These are phyloP conservation scores for Chrysoporthe puriensis DNA, from an alignment of 2,329 filamentous ascomycete species.

Conservation along the genomic window DNA sequence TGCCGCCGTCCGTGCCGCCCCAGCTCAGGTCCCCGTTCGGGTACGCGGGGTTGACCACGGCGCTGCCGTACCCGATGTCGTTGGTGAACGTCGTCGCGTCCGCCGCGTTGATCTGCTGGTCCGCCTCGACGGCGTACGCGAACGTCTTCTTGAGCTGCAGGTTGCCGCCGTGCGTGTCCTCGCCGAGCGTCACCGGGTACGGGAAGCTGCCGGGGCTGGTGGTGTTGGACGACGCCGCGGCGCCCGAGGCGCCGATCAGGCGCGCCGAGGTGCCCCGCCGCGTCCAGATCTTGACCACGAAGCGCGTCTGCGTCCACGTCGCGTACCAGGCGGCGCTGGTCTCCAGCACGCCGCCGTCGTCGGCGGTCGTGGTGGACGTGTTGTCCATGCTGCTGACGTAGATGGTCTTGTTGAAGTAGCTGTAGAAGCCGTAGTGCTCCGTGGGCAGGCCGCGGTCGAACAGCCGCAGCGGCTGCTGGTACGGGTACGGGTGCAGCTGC, in stretches of 20 bases:
- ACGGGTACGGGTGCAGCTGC: conserved; percentile 69
- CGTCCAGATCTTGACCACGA: conserved; percentile 70
- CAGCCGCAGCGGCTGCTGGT: conserved; percentile 79
- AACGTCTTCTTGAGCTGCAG: conserved; percentile 56
- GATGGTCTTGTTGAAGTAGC: conserved; percentile 85
- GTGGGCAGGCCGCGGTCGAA: conserved; percentile 79
- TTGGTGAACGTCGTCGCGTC: conserved; percentile 52
- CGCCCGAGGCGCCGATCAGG: conserved; percentile 40
- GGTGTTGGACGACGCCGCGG: conserved; percentile 35
- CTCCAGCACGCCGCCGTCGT: conserved; percentile 56
- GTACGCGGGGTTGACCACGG: conserved; percentile 55
- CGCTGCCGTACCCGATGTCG: conserved; percentile 54
- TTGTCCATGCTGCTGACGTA: conserved; percentile 67
- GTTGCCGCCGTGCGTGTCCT: conserved; percentile 66
- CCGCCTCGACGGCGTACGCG: conserved; percentile 53
- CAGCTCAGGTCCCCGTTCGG: conserved; percentile 47
- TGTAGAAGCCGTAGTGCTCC: conserved; percentile 95
- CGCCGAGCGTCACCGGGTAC: conserved; percentile 63
- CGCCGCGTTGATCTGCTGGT: conserved; percentile 48
- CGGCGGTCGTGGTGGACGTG: conserved; percentile 48
- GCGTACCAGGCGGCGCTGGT: conserved; percentile 58
- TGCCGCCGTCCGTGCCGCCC: conserved; percentile 67
- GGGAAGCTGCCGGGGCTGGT: conserved; percentile 63
- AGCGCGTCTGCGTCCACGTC: conserved; percentile 63
- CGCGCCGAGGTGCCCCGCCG: conserved; percentile 46